A percentile compares a stretch with the other conserved stretches of the same genome.
phyloP scores from a whole-genome alignment of 2,329 filamentous ascomycete species.

The Exophiala viscosa region DNA sequence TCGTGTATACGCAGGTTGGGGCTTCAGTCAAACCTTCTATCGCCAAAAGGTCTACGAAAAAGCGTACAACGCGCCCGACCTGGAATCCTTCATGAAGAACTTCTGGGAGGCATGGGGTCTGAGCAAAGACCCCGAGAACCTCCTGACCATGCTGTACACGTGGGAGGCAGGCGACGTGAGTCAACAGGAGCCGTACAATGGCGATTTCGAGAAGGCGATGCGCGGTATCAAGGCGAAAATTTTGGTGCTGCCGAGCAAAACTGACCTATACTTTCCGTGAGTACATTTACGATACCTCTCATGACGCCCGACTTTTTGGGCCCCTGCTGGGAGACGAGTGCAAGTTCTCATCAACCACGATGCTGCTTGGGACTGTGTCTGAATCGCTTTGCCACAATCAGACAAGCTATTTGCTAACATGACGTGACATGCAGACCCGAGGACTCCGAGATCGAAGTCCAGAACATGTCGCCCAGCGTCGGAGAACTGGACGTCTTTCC shows the following conservation, averaged over 20 bases:
- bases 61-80: slow-evolving; percentile 59
- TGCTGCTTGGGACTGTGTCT: too few relatives aligned
- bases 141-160: slow-evolving; percentile 69
- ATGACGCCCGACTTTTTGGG: too few relatives aligned
- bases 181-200: slow-evolving; percentile 64
- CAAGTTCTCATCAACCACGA: too few relatives aligned
- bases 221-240: slow-evolving; percentile 67
- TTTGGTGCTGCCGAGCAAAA: slow-evolving; percentile 67
- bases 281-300: slow-evolving; percentile 28
- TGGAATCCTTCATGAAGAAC: slow-evolving; percentile 69
- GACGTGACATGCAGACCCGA: slow-evolving; percentile 53
- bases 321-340: too few relatives aligned
- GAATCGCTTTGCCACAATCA: too few relatives aligned
- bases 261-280: slow-evolving; percentile 75
- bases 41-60: slow-evolving; percentile 65
- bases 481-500: slow-evolving; percentile 55
- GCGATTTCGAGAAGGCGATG: slow-evolving; percentile 64
- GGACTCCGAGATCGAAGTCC: slow-evolving; percentile 71
- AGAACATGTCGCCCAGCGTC: slow-evolving; percentile 57
- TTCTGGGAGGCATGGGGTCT: slow-evolving; percentile 76
- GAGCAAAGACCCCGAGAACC: slow-evolving; percentile 65
- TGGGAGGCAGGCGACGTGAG: slow-evolving; percentile 75
- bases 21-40: slow-evolving; percentile 76
- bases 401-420: background rate
- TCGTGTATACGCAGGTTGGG: slow-evolving; percentile 73